phyloP scores from a whole-genome alignment of 2,329 filamentous ascomycete genomes.

The Xylaria multiplex region DNA sequence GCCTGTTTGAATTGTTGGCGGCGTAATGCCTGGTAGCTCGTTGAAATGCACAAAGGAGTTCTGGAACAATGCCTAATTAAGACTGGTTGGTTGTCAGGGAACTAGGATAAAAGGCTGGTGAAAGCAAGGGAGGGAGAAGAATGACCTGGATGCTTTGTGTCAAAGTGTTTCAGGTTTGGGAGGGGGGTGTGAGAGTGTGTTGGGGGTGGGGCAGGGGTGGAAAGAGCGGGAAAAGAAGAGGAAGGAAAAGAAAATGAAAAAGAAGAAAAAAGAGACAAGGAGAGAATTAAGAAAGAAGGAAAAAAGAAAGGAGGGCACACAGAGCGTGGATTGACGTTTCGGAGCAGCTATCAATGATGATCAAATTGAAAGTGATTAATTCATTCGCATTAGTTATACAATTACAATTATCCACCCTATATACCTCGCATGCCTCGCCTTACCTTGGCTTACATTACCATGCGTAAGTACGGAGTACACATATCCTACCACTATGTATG shows the following conservation, averaged over 20 bases:
- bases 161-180: constrained; percentile 34
- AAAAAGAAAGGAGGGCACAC: constrained; percentile 21
- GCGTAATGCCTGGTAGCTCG: constrained; percentile 28
- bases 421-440: no score
- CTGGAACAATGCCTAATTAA: constrained; percentile 46
- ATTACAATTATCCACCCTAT: not conserved
- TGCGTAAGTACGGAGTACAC: no score
- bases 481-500: no score
- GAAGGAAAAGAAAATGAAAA: not conserved
- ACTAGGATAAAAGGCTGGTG: constrained; percentile 6
- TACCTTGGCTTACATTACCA: no score
- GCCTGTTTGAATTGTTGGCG: constrained; percentile 30
- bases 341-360: constrained; percentile 1
- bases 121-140: constrained; percentile 8
- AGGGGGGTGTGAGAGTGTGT: not conserved
- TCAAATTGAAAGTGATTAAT: not conserved
- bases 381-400: not conserved
- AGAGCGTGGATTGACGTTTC: constrained; percentile 21
- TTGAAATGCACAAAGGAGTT: constrained; percentile 34
- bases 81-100: constrained; percentile 35
- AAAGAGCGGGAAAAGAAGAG: no score
- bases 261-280: not conserved
- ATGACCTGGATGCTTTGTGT: constrained; percentile 28
- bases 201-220: no score
- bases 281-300: not conserved